Conservation (phyloP, 441 rosid species). For the Cnidoscolus chayamansa region DNA sequence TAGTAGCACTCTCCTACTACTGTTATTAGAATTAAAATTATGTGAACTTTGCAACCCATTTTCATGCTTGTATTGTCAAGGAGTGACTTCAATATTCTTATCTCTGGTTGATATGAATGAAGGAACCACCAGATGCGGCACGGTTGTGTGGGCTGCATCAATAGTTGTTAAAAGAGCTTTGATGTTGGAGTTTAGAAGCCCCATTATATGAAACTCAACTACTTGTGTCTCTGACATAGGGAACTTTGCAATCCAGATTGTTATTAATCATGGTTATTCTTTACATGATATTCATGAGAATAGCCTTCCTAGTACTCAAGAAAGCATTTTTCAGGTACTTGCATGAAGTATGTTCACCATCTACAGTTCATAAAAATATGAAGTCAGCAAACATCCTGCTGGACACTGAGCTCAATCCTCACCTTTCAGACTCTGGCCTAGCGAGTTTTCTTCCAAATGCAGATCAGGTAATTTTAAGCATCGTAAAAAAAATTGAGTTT, state of each 20-base stretch:
- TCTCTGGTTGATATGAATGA: neutral
- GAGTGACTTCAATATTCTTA: neutral
- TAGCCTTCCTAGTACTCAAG: slow-evolving; percentile 16
- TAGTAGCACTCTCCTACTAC: neutral
- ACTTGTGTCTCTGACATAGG: neutral
- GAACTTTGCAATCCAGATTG: neutral
- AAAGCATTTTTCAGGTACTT: slow-evolving; percentile 60
- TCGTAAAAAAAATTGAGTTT: no score
- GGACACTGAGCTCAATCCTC: slow-evolving; percentile 87
- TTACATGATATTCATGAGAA: neutral
- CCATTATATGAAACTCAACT: neutral
- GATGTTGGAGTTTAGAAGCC: slow-evolving; percentile 14
- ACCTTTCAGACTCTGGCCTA: slow-evolving; percentile 88
- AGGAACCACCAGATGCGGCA: neutral
- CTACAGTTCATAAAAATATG: slow-evolving; percentile 82
- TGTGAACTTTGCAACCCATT: neutral
- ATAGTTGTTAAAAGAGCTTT: neutral
- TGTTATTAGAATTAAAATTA: neutral
- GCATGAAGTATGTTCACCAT: slow-evolving; percentile 97
- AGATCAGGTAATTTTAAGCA: slow-evolving; percentile 55
- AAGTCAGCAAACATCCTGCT: slow-evolving; percentile 87
- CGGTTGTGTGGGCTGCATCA: neutral
- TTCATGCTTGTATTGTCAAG: neutral
- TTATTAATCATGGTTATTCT: neutral
- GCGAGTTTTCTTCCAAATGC: slow-evolving; percentile 76